Percentiles rank a stretch among this genome's conserved stretches.
Conservation (phyloP, 306 rosid species). For the Luffa acutangula region DNA sequence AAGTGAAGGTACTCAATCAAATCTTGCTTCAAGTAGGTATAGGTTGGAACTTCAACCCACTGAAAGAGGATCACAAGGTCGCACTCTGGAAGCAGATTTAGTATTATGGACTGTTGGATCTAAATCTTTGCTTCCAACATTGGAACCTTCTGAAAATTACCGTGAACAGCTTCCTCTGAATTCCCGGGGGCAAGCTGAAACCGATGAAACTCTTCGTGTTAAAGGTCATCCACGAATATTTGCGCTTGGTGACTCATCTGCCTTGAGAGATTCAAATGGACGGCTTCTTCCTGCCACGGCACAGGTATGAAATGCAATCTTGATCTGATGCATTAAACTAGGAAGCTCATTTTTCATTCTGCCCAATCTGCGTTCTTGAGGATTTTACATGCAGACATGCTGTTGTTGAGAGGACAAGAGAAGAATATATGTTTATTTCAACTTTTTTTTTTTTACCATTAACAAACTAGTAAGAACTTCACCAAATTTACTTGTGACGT, state of each 20-base stretch:
- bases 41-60: conserved; percentile 71
- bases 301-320: conserved; percentile 35
- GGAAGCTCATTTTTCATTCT: neutral
- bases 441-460: neutral
- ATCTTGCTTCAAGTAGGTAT: conserved; percentile 38
- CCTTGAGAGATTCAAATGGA: conserved; percentile 76
- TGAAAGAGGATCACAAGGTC: conserved; percentile 55
- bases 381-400: neutral
- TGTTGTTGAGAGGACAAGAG: neutral
- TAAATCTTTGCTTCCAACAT: conserved; percentile 63
- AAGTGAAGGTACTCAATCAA: conserved; percentile 19
- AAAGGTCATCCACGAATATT: conserved; percentile 97
- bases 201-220: conserved; percentile 96
- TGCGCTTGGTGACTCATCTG: conserved; percentile 89
- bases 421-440: neutral
- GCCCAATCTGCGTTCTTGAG: neutral
- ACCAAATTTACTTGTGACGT: neutral
- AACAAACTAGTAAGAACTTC: neutral
- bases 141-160: conserved; percentile 43
- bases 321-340: neutral
- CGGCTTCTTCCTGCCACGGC: conserved; percentile 93
- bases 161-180: conserved; percentile 65
- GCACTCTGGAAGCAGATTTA: conserved; percentile 63
- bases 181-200: conserved; percentile 84
- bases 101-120: conserved; percentile 94